Evolutionary conservation across 1,284 basidiomycete species (phyloP).

Genomic region (Ustilago curta): DNA sequence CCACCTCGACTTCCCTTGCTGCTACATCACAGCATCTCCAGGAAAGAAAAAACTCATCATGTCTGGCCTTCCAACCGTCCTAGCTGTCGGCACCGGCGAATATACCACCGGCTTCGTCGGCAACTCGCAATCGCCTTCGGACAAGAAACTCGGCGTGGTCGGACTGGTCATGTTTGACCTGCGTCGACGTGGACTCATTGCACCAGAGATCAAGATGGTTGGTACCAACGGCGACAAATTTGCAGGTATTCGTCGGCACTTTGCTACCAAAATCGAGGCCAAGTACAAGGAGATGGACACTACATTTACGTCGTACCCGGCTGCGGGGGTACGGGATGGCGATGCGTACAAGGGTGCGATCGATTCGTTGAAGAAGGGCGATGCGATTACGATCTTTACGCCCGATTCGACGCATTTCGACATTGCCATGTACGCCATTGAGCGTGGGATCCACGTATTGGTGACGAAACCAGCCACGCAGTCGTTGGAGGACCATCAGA

Average conservation of each 20-base stretch:
- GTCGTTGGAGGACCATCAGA: conserved; percentile 82
- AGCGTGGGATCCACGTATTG: conserved; percentile 84
- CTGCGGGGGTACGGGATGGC: conserved; percentile 77
- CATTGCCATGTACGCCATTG: conserved; percentile 86
- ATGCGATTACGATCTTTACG: conserved; percentile 88
- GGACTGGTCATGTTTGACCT: conserved; percentile 90
- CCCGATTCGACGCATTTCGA: conserved; percentile 82
- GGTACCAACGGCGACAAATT: conserved; percentile 86
- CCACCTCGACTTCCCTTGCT: neutral
- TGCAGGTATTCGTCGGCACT: conserved; percentile 82
- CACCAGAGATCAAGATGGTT: conserved; percentile 79
- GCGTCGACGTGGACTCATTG: conserved; percentile 83
- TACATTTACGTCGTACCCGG: conserved; percentile 84
- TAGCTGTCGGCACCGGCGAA: conserved; percentile 52
- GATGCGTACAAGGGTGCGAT: conserved; percentile 92
- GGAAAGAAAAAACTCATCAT: neutral
- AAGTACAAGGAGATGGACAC: conserved; percentile 88
- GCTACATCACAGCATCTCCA: too few relatives aligned
- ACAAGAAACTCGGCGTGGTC: conserved; percentile 90
- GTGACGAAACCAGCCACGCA: conserved; percentile 93
- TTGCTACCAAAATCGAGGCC: conserved; percentile 82
- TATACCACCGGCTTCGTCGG: conserved; percentile 92
- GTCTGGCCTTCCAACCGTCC: conserved; percentile 43
- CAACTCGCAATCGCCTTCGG: conserved; percentile 88
- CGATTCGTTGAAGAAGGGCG: conserved; percentile 80